Conservation (phyloP, 2,329 filamentous ascomycete genomes). For the Aureobasidium sp. region DNA sequence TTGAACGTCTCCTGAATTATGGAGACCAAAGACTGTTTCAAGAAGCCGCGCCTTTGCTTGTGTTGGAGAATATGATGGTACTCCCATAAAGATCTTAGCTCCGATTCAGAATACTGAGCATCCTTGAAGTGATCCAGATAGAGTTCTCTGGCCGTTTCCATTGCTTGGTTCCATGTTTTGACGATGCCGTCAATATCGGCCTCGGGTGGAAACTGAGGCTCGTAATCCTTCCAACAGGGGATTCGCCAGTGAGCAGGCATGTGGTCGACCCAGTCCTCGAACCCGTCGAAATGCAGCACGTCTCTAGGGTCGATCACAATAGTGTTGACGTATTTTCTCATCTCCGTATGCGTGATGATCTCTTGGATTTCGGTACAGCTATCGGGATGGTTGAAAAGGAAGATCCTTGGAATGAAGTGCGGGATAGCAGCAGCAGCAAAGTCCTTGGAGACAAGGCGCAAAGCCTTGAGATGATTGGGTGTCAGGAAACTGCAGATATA, state of each 20-base stretch:
- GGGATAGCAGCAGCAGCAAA: not conserved
- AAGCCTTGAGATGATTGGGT: not conserved
- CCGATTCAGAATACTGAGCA: not conserved
- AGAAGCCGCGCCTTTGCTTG: not conserved
- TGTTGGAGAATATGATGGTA: not conserved
- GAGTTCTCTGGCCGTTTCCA: not conserved
- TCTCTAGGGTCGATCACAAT: not conserved
- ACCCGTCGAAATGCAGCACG: not conserved
- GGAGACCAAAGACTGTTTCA: not conserved
- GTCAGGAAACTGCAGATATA: not conserved
- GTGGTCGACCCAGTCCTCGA: not conserved
- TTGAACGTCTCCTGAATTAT: not conserved
- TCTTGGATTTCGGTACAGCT: not conserved
- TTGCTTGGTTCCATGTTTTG: not conserved
- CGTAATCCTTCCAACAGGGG: not conserved
- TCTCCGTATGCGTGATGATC: not conserved
- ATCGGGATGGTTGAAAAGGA: not conserved
- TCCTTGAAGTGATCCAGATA: not conserved
- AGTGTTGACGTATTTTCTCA: not conserved
- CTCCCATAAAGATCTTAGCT: not conserved
- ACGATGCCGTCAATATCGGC: not conserved
- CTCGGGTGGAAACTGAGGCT: not conserved
- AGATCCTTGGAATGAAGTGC: not conserved
- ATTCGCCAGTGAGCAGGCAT: not conserved
- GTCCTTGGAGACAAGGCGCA: not conserved